Evolutionary conservation across 1,284 basidiomycete genomes (phyloP).

Genomic region (Apiotrichum brassicae): DNA sequence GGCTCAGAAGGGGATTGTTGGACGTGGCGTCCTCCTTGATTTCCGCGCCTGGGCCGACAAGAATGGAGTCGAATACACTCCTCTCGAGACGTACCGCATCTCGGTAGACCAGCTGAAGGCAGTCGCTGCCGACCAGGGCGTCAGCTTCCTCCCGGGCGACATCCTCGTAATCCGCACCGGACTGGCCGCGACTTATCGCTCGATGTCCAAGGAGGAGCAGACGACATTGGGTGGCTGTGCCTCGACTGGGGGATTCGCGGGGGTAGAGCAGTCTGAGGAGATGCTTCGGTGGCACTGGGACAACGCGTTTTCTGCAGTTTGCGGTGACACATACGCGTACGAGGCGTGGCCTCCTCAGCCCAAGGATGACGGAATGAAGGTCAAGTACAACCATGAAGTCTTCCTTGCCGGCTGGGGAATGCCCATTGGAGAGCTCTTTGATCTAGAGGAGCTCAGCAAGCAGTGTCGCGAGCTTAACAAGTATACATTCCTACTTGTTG

Average conservation of each 20-base stretch:
- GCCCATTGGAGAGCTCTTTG: slow-evolving; percentile 48
- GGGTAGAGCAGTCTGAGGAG: slow-evolving; percentile 32
- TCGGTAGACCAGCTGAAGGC: slow-evolving; percentile 26
- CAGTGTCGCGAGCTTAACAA: slow-evolving; percentile 30
- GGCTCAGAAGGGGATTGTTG: slow-evolving; percentile 1
- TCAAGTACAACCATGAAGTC: slow-evolving; percentile 22
- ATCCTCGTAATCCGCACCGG: slow-evolving; percentile 46
- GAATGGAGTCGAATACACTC: slow-evolving; percentile 34
- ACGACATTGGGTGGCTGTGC: slow-evolving; percentile 14
- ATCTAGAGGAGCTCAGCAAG: slow-evolving; percentile 42
- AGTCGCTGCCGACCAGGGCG: slow-evolving; percentile 27
- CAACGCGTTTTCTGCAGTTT: slow-evolving; percentile 47
- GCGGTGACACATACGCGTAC: slow-evolving; percentile 36
- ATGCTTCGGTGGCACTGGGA: slow-evolving; percentile 46
- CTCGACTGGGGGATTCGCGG: slow-evolving; percentile 18
- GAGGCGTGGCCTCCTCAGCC: slow-evolving; percentile 22
- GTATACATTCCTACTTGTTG: slow-evolving; percentile 47
- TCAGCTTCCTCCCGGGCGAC: slow-evolving; percentile 36
- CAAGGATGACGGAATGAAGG: not conserved
- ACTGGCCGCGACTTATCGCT: slow-evolving; percentile 37
- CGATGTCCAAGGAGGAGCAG: slow-evolving; percentile 21
- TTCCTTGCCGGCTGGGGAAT: slow-evolving; percentile 34
- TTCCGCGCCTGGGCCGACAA: slow-evolving; percentile 1
- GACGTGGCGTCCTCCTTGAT: slow-evolving; percentile 6
- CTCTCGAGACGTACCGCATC: slow-evolving; percentile 16